Conservation (phyloP, 73 alveolate species). For the Diophrys appendiculata region DNA sequence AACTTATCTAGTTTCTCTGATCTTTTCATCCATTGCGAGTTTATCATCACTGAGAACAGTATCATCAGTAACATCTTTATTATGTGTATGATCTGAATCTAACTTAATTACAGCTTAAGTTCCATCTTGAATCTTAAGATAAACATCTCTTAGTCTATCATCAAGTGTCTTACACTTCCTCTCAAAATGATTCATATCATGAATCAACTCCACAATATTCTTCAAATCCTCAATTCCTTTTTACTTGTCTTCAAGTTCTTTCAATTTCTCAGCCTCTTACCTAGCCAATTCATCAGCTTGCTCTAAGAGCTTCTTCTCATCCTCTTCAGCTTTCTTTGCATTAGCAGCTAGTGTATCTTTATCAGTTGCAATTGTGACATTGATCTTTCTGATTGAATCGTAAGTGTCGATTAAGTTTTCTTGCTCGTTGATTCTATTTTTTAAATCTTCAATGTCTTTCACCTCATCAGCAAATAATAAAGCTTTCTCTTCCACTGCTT, state of each 20-base stretch:
- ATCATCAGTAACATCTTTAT: background rate
- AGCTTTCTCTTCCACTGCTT: background rate
- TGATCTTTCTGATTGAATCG: background rate
- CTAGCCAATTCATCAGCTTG: background rate
- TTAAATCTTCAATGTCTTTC: background rate
- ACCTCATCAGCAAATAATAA: background rate
- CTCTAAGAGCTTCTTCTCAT: background rate
- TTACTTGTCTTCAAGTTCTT: background rate
- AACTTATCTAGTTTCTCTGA: background rate
- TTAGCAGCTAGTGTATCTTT: background rate
- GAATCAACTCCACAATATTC: background rate
- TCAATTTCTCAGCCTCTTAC: constrained; percentile 1
- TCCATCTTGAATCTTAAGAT: background rate
- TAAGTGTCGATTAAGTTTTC: background rate
- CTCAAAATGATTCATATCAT: constrained; percentile 8
- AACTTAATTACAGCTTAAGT: background rate
- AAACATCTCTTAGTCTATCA: background rate
- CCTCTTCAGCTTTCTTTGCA: background rate
- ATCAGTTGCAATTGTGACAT: background rate
- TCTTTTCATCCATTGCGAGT: background rate
- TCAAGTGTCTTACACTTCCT: background rate
- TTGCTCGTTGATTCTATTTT: background rate
- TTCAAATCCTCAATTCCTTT: background rate
- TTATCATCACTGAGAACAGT: background rate
- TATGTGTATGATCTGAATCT: background rate